Conservation (phyloP, 345 rosid genomes). For the Brassica cretica region DNA sequence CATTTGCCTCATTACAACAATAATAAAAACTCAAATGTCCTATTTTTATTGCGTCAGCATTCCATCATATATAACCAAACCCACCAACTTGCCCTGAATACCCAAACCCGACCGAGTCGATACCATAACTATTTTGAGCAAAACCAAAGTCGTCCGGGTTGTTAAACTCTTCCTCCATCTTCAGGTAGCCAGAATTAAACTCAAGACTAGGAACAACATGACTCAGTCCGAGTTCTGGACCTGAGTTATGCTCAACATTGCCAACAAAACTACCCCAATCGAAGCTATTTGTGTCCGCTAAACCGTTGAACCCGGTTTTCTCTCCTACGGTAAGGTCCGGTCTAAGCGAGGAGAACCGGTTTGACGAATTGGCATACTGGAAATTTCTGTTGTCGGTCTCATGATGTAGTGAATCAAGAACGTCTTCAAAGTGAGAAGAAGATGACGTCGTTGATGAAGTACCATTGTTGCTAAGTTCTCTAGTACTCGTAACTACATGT, state of each 20-base stretch:
- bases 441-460: constrained; percentile 54
- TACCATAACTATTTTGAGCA: constrained; percentile 24
- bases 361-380: constrained; percentile 33
- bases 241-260: constrained; percentile 38
- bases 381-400: constrained; percentile 45
- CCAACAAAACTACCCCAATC: constrained; percentile 50
- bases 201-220: constrained; percentile 41
- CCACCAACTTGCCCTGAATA: constrained; percentile 36
- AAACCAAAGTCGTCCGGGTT: constrained; percentile 19
- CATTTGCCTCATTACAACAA: constrained; percentile 17
- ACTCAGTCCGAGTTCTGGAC: constrained; percentile 36
- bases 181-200: constrained; percentile 38
- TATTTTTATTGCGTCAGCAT: constrained; percentile 1
- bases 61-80: constrained; percentile 31
- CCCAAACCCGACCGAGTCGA: constrained; percentile 31
- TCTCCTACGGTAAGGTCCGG: constrained; percentile 42
- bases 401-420: constrained; percentile 46
- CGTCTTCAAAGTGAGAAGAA: constrained; percentile 73
- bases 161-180: constrained; percentile 38
- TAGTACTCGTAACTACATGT: constrained; percentile 36
- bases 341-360: constrained; percentile 30
- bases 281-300: constrained; percentile 25
- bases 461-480: constrained; percentile 59
- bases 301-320: constrained; percentile 41
- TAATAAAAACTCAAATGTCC: background rate